Evolutionary conservation across 2,329 filamentous ascomycete species (phyloP).

Genomic region (Pseudogymnoascus verrucosus): DNA sequence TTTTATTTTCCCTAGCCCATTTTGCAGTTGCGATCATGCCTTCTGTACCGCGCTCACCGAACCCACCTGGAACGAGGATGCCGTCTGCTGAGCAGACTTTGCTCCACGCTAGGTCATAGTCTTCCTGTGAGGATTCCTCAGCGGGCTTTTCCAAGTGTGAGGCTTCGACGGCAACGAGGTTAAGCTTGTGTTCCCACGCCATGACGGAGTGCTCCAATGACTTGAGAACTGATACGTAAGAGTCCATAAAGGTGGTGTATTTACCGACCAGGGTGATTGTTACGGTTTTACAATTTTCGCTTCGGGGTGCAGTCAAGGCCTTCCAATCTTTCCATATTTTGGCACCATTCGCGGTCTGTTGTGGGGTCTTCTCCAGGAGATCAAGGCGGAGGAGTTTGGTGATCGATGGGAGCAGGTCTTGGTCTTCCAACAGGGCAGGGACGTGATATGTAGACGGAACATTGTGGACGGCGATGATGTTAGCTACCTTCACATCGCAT

Average conservation of each 20-base stretch:
- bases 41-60: conserved; percentile 69
- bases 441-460: conserved; percentile 91
- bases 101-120: conserved; percentile 82
- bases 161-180: conserved; percentile 78
- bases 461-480: conserved; percentile 81
- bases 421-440: conserved; percentile 76
- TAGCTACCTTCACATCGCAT: conserved; percentile 77
- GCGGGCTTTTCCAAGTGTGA: conserved; percentile 68
- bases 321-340: conserved; percentile 76
- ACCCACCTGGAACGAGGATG: conserved; percentile 50
- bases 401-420: conserved; percentile 63
- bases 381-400: conserved; percentile 59
- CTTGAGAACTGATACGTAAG: conserved; percentile 78
- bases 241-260: conserved; percentile 77
- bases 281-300: conserved; percentile 60
- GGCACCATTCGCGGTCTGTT: conserved; percentile 53
- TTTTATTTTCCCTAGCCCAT: conserved; percentile 75
- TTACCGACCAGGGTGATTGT: conserved; percentile 86
- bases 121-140: conserved; percentile 53
- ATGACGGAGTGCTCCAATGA: conserved; percentile 87
- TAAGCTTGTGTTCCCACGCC: conserved; percentile 70
- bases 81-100: conserved; percentile 61
- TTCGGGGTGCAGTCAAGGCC: conserved; percentile 56
- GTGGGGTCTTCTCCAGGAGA: conserved; percentile 41
- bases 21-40: conserved; percentile 86